phyloP scores from a whole-genome alignment of 352 stramenopile genomes.

The Globisporangium cederbergense region DNA sequence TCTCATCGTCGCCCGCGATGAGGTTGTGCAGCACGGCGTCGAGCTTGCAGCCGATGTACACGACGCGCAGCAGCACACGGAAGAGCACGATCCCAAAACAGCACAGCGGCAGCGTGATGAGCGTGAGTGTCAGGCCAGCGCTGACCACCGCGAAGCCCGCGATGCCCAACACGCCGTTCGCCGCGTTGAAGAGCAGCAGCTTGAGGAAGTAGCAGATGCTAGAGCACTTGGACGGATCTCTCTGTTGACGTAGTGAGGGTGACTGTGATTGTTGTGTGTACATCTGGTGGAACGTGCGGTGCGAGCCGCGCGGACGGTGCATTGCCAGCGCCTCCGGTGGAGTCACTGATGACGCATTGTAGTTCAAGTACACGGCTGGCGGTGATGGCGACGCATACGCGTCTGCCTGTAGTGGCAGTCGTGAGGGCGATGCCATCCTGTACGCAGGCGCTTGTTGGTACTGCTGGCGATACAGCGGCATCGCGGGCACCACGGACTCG shows the following conservation, averaged over 20 bases:
- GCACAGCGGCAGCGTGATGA: slow-evolving; percentile 48
- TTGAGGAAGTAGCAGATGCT: slow-evolving; percentile 15
- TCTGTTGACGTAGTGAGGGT: neutral
- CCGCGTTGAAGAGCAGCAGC: slow-evolving; percentile 21
- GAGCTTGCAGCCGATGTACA: slow-evolving; percentile 35
- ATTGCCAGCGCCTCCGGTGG: slow-evolving; percentile 5
- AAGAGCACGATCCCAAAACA: slow-evolving; percentile 52
- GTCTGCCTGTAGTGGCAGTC: neutral
- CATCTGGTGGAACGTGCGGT: slow-evolving; percentile 14
- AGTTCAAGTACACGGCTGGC: neutral
- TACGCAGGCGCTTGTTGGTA: neutral
- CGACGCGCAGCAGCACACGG: slow-evolving; percentile 30
- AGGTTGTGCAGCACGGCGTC: slow-evolving; percentile 57
- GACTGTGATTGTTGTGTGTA: slow-evolving; percentile 1
- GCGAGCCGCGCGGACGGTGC: slow-evolving; percentile 12
- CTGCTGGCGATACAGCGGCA: slow-evolving; percentile 15
- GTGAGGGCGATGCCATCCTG: neutral
- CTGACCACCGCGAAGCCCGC: slow-evolving; percentile 14
- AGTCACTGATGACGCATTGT: neutral
- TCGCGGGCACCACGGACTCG: neutral
- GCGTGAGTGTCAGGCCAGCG: slow-evolving; percentile 19
- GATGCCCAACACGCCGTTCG: slow-evolving; percentile 16
- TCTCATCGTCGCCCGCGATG: slow-evolving; percentile 24
- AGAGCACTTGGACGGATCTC: neutral
- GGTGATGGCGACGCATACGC: neutral